Conservation (phyloP, 768 basidiomycete species). For the Paxillus involutus region DNA sequence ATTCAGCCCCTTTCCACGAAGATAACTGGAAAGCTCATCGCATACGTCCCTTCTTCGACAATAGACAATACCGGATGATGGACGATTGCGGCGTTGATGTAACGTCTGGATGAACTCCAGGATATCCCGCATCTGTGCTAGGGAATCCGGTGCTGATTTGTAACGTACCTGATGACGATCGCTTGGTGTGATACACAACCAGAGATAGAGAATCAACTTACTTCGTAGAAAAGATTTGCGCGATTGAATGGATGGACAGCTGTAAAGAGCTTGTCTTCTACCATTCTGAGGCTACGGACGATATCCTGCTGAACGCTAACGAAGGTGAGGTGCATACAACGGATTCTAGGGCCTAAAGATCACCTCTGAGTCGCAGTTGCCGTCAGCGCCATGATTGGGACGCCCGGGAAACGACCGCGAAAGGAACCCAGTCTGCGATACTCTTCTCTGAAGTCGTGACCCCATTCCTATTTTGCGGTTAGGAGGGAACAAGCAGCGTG, state of each 20-base stretch:
- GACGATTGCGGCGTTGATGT: slow-evolving; percentile 53
- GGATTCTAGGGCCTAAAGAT: not conserved
- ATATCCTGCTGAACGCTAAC: slow-evolving; percentile 75
- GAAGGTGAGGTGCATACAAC: slow-evolving; percentile 5
- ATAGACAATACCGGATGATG: slow-evolving; percentile 76
- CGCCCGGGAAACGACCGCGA: slow-evolving; percentile 58
- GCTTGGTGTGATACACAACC: not conserved
- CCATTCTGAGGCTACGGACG: slow-evolving; percentile 62
- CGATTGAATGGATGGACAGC: slow-evolving; percentile 83
- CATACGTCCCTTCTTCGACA: slow-evolving; percentile 70
- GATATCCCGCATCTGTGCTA: slow-evolving; percentile 62
- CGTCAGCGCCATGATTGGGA: slow-evolving; percentile 87
- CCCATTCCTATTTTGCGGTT: slow-evolving; percentile 66
- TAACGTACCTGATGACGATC: slow-evolving; percentile 55
- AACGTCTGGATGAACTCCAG: slow-evolving; percentile 64
- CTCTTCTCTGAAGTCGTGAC: slow-evolving; percentile 75
- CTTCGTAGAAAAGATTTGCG: slow-evolving; percentile 80
- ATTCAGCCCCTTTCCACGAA: slow-evolving; percentile 66
- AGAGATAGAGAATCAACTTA: slow-evolving; percentile 19
- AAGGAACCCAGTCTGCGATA: slow-evolving; percentile 74
- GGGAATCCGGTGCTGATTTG: slow-evolving; percentile 48
- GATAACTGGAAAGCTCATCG: slow-evolving; percentile 60
- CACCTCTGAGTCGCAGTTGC: slow-evolving; percentile 78
- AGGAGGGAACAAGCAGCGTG: not conserved
- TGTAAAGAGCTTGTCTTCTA: slow-evolving; percentile 51